Base-by-base conservation (phyloP, 108 stramenopile genomes). In the Pseudonitzschia pungens region DNA sequence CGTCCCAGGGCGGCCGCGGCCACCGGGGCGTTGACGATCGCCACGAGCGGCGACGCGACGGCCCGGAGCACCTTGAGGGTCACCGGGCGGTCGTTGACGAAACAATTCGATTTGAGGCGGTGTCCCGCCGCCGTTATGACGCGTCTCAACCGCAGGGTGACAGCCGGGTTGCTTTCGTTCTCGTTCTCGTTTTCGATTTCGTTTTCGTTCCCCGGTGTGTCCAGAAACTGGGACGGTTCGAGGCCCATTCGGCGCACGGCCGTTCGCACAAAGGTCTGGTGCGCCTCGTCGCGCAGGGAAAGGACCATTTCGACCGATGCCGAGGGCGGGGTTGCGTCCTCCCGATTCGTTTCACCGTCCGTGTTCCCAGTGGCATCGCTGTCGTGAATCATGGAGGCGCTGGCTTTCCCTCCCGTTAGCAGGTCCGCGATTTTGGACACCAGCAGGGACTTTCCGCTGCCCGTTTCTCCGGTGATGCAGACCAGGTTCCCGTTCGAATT, bases 361-460 rank as follows among this genome's bases (percentile, higher is more conserved):
- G n/a, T 14, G 48, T 68, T 27, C 18, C 50, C 51, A 52, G 27
- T 40, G 15, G 6, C 9, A 18, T 11, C 48, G 8, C 43, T 52
- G 33, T 27, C 29, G 10, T 77, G 68, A 9, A 86, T 60, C 60
- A 85, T 53, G 6, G 84, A 73, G 42, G 77, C 24, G 8, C 70
- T 56, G n/a, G 81, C 82, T 58, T 85, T 89, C 10, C 88, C 88
- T 28, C 91, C 91, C 0, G 77, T 80, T 16, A 88, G 65, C 74
- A 88, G 63, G 57, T 89, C 87, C 32, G 82, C 78, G 4, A 80
- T 81, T 54, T 85, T 89, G 29, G 85, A 83, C n/a, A 92, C 67
- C 68, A 92, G 69, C 36, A 92, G 58, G 4, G 82, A 83, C 74
- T 92, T 92, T 51, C 91, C 91, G 10, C 78, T 72, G 1, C 88